Evolutionary conservation across 2,329 filamentous ascomycete species (phyloP).

Genomic region (Cercospora sp.): DNA sequence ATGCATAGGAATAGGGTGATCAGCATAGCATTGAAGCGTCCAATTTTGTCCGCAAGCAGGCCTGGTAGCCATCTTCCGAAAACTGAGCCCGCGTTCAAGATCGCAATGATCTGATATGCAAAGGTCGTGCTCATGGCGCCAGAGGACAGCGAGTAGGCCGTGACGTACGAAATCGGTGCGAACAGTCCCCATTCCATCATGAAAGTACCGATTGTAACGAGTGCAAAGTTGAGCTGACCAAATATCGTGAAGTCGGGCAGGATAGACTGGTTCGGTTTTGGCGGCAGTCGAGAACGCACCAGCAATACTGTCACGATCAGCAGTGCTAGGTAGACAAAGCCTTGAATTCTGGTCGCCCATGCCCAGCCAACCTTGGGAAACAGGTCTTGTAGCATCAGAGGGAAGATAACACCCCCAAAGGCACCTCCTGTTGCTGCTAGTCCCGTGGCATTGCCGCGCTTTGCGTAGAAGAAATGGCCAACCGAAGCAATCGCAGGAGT

Average conservation of each 20-base stretch:
- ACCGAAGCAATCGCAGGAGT: conserved; percentile 77
- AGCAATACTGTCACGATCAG: conserved; percentile 42
- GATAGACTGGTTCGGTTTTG: conserved; percentile 42
- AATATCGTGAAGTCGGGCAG: conserved; percentile 48
- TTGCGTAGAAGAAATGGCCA: conserved; percentile 76
- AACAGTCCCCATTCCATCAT: conserved; percentile 52
- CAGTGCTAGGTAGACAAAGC: conserved; percentile 46
- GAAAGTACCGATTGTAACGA: conserved; percentile 47
- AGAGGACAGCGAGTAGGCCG: conserved; percentile 65
- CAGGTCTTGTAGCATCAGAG: conserved; percentile 46
- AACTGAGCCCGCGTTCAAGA: conserved; percentile 79
- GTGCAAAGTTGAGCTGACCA: conserved; percentile 41
- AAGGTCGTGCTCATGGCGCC: conserved; percentile 65
- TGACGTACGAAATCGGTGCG: conserved; percentile 76
- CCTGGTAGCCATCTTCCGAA: conserved; percentile 79
- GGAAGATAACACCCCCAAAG: conserved; percentile 50
- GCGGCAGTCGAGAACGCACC: conserved; percentile 46
- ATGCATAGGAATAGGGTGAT: conserved; percentile 65
- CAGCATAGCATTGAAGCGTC: conserved; percentile 82
- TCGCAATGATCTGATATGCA: conserved; percentile 75
- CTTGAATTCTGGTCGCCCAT: conserved; percentile 50
- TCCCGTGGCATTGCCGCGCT: conserved; percentile 76
- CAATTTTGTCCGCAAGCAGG: conserved; percentile 76
- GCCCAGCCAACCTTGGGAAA: conserved; percentile 45
- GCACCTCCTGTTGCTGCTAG: conserved; percentile 69